A percentile compares a stretch with the other conserved stretches of the same genome.
Conservation (phyloP, 306 rosid genomes). For the peach (Prunus persica) region DNA sequence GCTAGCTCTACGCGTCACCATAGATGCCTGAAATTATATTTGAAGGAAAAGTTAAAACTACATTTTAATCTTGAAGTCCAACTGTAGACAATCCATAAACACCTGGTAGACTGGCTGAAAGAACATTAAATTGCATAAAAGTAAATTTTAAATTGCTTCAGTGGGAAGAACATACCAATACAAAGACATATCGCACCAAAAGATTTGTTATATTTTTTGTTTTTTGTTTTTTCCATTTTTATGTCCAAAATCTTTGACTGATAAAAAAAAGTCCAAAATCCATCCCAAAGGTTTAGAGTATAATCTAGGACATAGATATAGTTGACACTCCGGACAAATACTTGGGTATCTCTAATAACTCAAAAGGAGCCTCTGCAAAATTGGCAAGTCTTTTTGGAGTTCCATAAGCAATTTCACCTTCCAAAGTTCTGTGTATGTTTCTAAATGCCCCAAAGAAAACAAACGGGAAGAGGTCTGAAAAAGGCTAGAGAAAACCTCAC, state of each 20-base stretch:
- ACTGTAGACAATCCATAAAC: neutral
- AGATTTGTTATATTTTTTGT: neutral
- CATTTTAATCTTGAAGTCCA: neutral
- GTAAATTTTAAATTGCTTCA: neutral
- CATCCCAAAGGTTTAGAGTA: neutral
- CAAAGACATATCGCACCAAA: neutral
- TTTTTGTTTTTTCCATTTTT: neutral
- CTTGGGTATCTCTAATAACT: neutral
- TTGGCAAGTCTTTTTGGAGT: neutral
- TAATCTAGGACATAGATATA: neutral
- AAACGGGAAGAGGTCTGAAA: neutral
- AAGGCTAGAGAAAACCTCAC: neutral
- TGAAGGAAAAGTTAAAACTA: neutral
- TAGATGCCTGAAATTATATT: conserved; percentile 17
- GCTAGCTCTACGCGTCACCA: neutral
- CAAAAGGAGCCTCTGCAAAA: neutral
- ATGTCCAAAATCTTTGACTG: neutral
- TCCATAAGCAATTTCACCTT: neutral
- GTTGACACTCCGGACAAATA: neutral
- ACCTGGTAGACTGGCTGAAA: too few species aligned
- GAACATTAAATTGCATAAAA: neutral
- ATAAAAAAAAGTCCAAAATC: neutral
- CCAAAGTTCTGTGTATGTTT: neutral
- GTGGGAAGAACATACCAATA: neutral
- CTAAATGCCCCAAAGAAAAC: neutral